Evolutionary conservation across 805 yeast genomes (phyloP).

Genomic region (Limtongozyma cylindracea): DNA sequence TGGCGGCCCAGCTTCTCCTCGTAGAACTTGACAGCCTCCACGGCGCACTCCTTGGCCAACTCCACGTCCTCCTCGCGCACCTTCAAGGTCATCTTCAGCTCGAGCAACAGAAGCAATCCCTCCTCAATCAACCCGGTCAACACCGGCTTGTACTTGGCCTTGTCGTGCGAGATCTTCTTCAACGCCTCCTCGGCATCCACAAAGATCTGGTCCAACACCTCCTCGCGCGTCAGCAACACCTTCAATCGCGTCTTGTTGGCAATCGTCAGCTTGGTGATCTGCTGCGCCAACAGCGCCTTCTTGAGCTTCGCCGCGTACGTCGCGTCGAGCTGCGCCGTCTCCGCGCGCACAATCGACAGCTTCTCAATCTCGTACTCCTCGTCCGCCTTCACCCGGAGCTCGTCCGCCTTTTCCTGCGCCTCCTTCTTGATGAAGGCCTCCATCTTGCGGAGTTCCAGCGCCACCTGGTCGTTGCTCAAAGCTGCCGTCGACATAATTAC

Average conservation of each 20-base stretch:
- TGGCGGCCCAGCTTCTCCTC: conserved; percentile 33
- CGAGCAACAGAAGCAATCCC: conserved; percentile 43
- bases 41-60: conserved; percentile 32
- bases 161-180: conserved; percentile 26
- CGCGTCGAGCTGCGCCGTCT: conserved; percentile 69
- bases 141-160: conserved; percentile 35
- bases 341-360: conserved; percentile 82
- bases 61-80: conserved; percentile 43
- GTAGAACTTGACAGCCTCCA: conserved; percentile 35
- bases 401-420: conserved; percentile 97
- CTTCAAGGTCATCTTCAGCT: conserved; percentile 32
- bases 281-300: conserved; percentile 82
- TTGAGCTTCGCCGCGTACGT: conserved; percentile 62
- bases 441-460: conserved; percentile 91
- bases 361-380: conserved; percentile 98
- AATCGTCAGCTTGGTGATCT: conserved; percentile 84
- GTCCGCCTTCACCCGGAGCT: conserved; percentile 84
- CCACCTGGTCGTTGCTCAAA: conserved; percentile 26
- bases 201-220: conserved; percentile 50
- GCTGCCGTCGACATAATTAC: too few relatives aligned
- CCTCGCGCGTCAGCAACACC: conserved; percentile 53
- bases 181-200: conserved; percentile 41
- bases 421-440: conserved; percentile 97
- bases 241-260: conserved; percentile 89
- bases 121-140: conserved; percentile 66